Evolutionary conservation across 257 asterid genomes (phyloP).

Genomic region (Penstemon newberryi): DNA sequence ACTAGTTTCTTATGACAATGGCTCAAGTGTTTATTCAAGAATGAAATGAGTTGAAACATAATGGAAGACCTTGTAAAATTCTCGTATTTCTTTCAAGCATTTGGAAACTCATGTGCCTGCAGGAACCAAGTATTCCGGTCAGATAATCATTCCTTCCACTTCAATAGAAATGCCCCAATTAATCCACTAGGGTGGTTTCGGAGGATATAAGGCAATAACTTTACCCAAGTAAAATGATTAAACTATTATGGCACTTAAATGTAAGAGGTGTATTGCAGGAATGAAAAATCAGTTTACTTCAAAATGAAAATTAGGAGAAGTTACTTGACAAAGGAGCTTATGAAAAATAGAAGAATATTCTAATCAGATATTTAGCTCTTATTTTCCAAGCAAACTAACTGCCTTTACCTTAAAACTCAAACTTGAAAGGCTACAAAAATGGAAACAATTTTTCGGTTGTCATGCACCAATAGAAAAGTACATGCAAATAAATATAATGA

Average conservation of each 20-base stretch:
- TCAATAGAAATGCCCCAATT: constrained; percentile 28
- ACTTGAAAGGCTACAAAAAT: no score
- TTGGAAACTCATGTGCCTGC: constrained; percentile 99
- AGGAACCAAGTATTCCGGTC: constrained; percentile 85
- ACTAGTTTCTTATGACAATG: constrained; percentile 32
- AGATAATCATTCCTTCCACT: constrained; percentile 54
- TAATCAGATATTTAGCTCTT: neutral
- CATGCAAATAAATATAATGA: no score
- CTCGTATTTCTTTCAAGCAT: constrained; percentile 75
- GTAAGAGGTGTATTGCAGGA: constrained; percentile 2
- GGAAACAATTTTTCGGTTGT: no score
- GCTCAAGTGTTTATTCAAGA: constrained; percentile 32
- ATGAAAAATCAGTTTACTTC: neutral
- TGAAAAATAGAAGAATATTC: neutral
- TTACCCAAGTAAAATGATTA: constrained; percentile 17
- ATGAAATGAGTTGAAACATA: constrained; percentile 44
- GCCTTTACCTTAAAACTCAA: no score
- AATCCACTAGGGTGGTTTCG: constrained; percentile 22
- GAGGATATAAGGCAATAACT: constrained; percentile 20
- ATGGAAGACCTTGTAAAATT: constrained; percentile 66
- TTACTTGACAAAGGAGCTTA: neutral
- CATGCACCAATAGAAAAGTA: no score
- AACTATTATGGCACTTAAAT: constrained; percentile 13
- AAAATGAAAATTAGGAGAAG: neutral
- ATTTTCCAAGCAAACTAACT: neutral